Conservation (phyloP, 2,329 filamentous ascomycete genomes). For the Massarina eburnea region DNA sequence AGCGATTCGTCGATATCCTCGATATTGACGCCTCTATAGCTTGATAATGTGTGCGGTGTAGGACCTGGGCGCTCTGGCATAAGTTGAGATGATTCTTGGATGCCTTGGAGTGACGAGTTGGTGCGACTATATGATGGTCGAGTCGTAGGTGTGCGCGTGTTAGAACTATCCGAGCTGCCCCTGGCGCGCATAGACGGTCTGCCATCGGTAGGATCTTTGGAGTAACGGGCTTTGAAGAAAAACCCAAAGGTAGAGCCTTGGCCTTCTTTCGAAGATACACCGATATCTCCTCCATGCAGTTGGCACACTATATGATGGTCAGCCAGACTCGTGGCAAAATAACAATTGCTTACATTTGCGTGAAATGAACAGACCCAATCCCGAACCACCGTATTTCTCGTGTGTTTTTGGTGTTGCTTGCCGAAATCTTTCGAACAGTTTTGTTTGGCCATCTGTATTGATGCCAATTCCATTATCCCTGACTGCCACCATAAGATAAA, state of each 20-base stretch:
- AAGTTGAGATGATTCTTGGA: constrained; percentile 19
- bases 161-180: constrained; percentile 23
- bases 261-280: constrained; percentile 37
- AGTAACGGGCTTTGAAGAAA: constrained; percentile 40
- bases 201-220: constrained; percentile 20
- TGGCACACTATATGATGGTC: constrained; percentile 32
- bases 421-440: constrained; percentile 47
- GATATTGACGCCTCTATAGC: constrained; percentile 20
- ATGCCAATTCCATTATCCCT: constrained; percentile 49
- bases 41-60: constrained; percentile 16
- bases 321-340: not conserved
- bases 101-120: constrained; percentile 29
- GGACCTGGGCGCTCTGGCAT: constrained; percentile 16
- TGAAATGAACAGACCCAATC: constrained; percentile 42
- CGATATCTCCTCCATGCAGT: constrained; percentile 42
- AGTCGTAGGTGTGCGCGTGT: constrained; percentile 1
- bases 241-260: constrained; percentile 42
- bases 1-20: constrained; percentile 21
- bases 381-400: constrained; percentile 47
- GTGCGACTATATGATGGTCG: constrained; percentile 31
- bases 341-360: constrained; percentile 30
- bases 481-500: constrained; percentile 50
- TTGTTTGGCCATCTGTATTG: constrained; percentile 41
- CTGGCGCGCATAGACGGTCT: constrained; percentile 28
- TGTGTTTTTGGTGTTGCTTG: constrained; percentile 45